phyloP scores from a whole-genome alignment of 768 basidiomycete genomes.

The Chalciporus chontae region DNA sequence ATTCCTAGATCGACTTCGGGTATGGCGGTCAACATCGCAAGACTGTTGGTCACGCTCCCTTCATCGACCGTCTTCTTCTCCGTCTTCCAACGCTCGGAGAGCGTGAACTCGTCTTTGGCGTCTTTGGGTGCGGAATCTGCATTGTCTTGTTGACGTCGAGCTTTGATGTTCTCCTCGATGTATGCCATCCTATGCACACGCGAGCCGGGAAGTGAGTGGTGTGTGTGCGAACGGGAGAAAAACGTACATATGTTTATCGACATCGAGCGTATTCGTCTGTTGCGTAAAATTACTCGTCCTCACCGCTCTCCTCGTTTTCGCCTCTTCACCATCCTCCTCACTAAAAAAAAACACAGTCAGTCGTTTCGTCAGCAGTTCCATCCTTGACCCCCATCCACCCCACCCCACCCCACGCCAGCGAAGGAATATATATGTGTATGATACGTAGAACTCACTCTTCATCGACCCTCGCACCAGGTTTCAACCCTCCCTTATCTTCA shows the following conservation, averaged over 20 bases:
- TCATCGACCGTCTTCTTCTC: slow-evolving; percentile 66
- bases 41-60: slow-evolving; percentile 88
- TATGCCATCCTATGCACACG: slow-evolving; percentile 82
- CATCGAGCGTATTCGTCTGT: slow-evolving; percentile 92
- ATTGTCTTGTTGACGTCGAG: slow-evolving; percentile 57
- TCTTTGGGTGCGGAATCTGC: slow-evolving; percentile 42
- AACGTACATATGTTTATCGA: slow-evolving; percentile 97
- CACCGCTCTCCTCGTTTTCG: slow-evolving; percentile 70
- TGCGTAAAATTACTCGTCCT: slow-evolving; percentile 93
- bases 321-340: slow-evolving; percentile 63
- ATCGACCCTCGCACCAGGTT: slow-evolving; percentile 42
- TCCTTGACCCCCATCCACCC: no score
- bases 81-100: slow-evolving; percentile 61
- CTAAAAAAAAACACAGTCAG: slow-evolving; percentile 27
- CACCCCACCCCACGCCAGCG: no score
- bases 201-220: background rate
- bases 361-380: background rate
- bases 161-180: slow-evolving; percentile 89
- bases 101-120: slow-evolving; percentile 72
- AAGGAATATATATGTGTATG: no score
- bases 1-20: slow-evolving; percentile 98
- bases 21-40: slow-evolving; percentile 96
- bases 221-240: no score
- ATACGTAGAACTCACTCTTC: slow-evolving; percentile 46
- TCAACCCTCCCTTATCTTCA: slow-evolving; percentile 56